phyloP scores from a whole-genome alignment of 768 basidiomycete genomes.

The Boletus rubescentipes region DNA sequence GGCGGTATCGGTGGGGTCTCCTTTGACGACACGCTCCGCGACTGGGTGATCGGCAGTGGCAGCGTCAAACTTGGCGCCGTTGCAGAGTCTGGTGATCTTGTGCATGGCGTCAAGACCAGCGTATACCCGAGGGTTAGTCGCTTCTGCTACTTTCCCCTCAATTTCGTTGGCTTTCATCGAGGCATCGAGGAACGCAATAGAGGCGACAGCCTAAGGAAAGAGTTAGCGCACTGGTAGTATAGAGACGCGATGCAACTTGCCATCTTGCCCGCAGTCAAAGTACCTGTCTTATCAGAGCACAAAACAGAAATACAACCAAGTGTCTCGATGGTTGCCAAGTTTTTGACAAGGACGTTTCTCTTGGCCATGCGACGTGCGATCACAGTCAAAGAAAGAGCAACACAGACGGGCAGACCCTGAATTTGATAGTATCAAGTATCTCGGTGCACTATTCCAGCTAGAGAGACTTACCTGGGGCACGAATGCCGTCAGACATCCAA shows the following conservation, averaged over 20 bases:
- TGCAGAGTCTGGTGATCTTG: slow-evolving; percentile 53
- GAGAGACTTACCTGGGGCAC: slow-evolving; percentile 36
- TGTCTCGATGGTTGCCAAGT: slow-evolving; percentile 53
- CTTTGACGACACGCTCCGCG: slow-evolving; percentile 37
- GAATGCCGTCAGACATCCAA: slow-evolving; percentile 41
- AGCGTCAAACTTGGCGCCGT: slow-evolving; percentile 51
- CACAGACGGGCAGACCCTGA: slow-evolving; percentile 41
- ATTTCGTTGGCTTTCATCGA: slow-evolving; percentile 23
- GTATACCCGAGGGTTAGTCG: slow-evolving; percentile 11
- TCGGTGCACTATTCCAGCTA: neutral
- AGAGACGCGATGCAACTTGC: slow-evolving; percentile 13
- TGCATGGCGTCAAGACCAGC: slow-evolving; percentile 32
- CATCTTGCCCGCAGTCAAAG: slow-evolving; percentile 51
- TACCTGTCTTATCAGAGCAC: slow-evolving; percentile 58
- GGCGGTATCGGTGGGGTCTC: slow-evolving; percentile 55
- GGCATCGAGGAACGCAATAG: slow-evolving; percentile 37
- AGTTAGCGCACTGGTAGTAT: neutral
- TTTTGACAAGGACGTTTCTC: slow-evolving; percentile 48
- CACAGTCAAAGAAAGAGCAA: slow-evolving; percentile 52
- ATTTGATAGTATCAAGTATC: neutral
- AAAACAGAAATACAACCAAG: slow-evolving; percentile 52
- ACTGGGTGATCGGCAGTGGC: slow-evolving; percentile 24
- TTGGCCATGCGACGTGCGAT: slow-evolving; percentile 48
- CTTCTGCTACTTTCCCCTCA: slow-evolving; percentile 9
- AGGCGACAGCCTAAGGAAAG: slow-evolving; percentile 37